phyloP scores from a whole-genome alignment of 1,139 yeast species.

The Zygosaccharomyces pseudobailii region DNA sequence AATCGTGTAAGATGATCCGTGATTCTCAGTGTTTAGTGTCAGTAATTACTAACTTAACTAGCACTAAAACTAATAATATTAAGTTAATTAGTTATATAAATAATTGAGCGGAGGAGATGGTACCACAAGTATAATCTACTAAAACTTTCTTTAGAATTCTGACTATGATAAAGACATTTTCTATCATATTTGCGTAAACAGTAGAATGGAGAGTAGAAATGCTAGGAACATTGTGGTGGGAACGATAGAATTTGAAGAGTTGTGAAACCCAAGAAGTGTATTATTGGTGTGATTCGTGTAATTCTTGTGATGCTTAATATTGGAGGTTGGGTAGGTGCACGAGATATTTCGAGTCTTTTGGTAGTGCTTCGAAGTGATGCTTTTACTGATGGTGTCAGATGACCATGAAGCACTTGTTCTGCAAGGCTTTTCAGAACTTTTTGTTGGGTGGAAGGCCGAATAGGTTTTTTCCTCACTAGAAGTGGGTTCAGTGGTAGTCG shows the following conservation, averaged over 20 bases:
- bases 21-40: no score
- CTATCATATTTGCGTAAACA: conserved; percentile 6
- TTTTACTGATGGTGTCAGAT: neutral
- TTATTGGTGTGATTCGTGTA: neutral
- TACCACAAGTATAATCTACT: neutral
- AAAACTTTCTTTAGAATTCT: neutral
- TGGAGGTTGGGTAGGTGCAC: neutral
- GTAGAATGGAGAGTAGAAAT: conserved; percentile 5
- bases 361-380: neutral
- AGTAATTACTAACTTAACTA: no score
- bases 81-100: no score
- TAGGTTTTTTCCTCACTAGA: neutral
- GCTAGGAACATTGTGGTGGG: conserved; percentile 12
- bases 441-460: neutral
- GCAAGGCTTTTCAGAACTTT: neutral
- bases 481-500: neutral
- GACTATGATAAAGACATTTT: neutral
- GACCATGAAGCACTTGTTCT: neutral
- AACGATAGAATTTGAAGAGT: conserved; percentile 8
- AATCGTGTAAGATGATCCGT: no score
- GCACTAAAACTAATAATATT: no score
- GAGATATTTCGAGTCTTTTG: neutral
- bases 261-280: conserved; percentile 4
- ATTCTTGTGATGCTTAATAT: neutral
- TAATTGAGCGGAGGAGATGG: no score